Base-by-base conservation (phyloP, 805 yeast genomes). In the Metschnikowia colocasiae region DNA sequence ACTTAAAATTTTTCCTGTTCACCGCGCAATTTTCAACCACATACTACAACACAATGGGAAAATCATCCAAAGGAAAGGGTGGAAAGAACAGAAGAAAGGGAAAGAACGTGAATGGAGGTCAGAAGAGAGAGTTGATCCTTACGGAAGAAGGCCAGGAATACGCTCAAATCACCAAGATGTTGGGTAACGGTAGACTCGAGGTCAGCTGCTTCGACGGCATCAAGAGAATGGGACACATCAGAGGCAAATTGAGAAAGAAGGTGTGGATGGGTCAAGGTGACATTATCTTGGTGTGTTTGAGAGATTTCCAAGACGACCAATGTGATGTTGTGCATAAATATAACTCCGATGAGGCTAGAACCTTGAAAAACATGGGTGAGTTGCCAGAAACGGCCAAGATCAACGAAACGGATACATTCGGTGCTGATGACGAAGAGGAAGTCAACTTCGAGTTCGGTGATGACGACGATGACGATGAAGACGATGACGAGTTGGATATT, bases 191-290 rank as follows among this genome's bases (percentile, higher is more conserved):
- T 56, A 83, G 99, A 72, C 85, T 94, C 47, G 96, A 91, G 69
- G 97, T 96, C 46, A 69, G 83, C 43, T 94, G 99, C 75, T 94
- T 94, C 64, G 99, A 94, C 65, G 97, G 96, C 56, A 76, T 78
- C 59, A 87, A 83, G 67, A 84, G 99, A 77, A 81, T 90, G 81
- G 99, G 96, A 16, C 99, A 92, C 67, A 94, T 94, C 64, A 88
- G 99, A 80, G 99, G 99, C 62, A 94, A 94, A 68, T 81, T 94
- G 74, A 87, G 99, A 81, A 94, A 94, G 85, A 94, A 92, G 81
- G 99, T 94, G 52, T 94, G 99, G 99, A 91, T 94, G 89, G 87
- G 87, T 40, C 98, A 90, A 70, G 99, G 99, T 75, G 99, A 94
- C 68, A 94, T 94, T 60, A 89, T 94, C 59, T 76, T 94, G 64